Evolutionary conservation across 2,329 filamentous ascomycete species (phyloP), one percentile per base, ranked within the genome.

Genomic region (Pseudogymnoascus sp.): DNA sequence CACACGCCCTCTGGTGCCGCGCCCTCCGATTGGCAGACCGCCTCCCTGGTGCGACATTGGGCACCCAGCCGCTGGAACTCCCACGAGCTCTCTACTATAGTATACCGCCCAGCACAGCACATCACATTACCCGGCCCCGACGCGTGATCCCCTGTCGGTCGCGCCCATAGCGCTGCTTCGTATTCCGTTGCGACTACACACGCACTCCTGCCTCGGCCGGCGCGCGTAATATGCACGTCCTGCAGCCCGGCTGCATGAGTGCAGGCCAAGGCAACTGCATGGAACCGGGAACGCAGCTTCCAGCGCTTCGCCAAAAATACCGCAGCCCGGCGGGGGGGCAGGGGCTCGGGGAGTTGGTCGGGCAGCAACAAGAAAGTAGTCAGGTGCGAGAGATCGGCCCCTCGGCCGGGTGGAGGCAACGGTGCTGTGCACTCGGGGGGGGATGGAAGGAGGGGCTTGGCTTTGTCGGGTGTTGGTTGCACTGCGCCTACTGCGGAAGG

Each of bases 221-320:
- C 50, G 50, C 50, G 50, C 8, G 25, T 56, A 56, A 34, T 34
- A n/a, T 56, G 50, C 50, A 56, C 2, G 14, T 28, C 23, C 8
- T 34, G 50, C 28, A 34, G 50, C 50, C 10, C 1, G 25, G n/a
- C 50, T 56, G 50, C 50, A 56, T 56, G 28, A 34, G 31, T 34
- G 50, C 6, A 12, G 25, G 50, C 50, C 28, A 56, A 56, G 50
- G 8, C 28, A 34, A 10, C 50, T 56, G 50, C 50, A 56, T 56
- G 50, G 50, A 56, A 56, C 50, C 25, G 28, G 23, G 16, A 34
- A 18, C 50, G n/a, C 28, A 56, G 50, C 25, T 56, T 56, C 46
- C 46, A 56, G 46, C 46, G 46, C 46, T 56, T 56, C 50, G 5
- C 50, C 50, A 56, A 56, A 53, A 56, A 56, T 56, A 56, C 50